Percentiles rank a stretch among this genome's conserved stretches.
These are phyloP conservation scores for Xylariaceae sp. DNA, from an alignment of 2,329 filamentous ascomycete genomes.

Conservation along the genomic window DNA sequence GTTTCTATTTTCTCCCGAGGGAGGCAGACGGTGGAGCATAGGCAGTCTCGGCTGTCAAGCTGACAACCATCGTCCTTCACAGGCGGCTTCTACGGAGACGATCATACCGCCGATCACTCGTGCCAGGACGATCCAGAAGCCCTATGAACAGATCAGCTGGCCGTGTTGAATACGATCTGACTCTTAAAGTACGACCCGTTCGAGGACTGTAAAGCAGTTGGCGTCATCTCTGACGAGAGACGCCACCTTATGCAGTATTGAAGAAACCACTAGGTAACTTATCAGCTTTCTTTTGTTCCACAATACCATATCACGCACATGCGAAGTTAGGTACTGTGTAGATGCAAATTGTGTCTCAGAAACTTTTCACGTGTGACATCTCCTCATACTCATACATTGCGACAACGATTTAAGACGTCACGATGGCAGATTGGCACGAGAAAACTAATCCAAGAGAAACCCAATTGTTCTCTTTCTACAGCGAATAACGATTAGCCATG, in stretches of 20 bases:
- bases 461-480: background rate
- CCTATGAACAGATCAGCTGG: background rate
- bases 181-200: background rate
- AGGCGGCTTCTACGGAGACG: slow-evolving; percentile 2
- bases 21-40: background rate
- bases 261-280: background rate
- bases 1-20: too few species aligned
- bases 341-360: too few species aligned
- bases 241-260: background rate
- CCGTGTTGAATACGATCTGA: too few species aligned
- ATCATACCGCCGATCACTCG: slow-evolving; percentile 12
- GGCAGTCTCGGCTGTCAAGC: slow-evolving; percentile 1
- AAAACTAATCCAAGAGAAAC: too few species aligned
- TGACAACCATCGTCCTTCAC: background rate
- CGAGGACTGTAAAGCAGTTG: background rate
- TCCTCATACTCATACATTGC: too few species aligned
- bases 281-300: background rate
- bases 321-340: too few species aligned
- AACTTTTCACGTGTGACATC: too few species aligned
- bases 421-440: too few species aligned
- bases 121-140: background rate
- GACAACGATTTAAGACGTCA: too few species aligned
- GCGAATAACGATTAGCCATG: background rate
- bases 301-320: background rate
- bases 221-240: background rate